A percentile compares a stretch with the other conserved stretches of the same genome.
These are phyloP conservation scores for Ilex aquifolium DNA, from an alignment of 257 asterid genomes.

Conservation along the genomic window DNA sequence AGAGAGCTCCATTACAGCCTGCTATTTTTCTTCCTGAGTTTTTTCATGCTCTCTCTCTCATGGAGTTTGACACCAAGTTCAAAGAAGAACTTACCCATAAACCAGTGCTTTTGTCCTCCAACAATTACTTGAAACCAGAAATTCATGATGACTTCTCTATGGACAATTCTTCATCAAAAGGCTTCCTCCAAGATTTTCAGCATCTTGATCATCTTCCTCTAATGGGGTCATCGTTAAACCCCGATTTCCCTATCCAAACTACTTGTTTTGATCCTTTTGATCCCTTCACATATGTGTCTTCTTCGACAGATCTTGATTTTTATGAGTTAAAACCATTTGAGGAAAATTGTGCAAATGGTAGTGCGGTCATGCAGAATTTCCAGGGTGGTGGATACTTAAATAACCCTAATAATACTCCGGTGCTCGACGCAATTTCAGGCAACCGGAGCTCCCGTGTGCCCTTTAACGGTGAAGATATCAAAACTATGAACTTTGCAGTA, in stretches of 20 bases:
- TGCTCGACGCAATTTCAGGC: too few species aligned
- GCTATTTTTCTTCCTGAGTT: constrained; percentile 1
- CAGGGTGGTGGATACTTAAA: constrained; percentile 23
- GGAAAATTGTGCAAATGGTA: constrained; percentile 17
- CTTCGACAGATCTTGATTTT: constrained; percentile 18
- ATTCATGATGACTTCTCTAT: constrained; percentile 31
- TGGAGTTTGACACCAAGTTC: constrained; percentile 20
- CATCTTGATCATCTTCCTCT: constrained; percentile 37
- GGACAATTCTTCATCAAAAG: constrained; percentile 25
- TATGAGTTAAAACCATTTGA: constrained; percentile 34
- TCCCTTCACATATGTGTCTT: constrained; percentile 29
- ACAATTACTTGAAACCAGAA: constrained; percentile 35
- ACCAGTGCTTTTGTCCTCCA: constrained; percentile 5
- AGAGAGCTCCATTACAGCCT: neutral
- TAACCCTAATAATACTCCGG: neutral
- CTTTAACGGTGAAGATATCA: constrained; percentile 3
- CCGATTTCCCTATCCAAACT: constrained; percentile 25
- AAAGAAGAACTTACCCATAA: too few species aligned
- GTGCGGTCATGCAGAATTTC: constrained; percentile 13
- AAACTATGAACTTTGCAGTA: constrained; percentile 25
- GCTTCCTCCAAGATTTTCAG: constrained; percentile 51
- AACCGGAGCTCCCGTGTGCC: neutral
- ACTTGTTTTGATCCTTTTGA: constrained; percentile 46
- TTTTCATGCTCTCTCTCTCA: constrained; percentile 1
- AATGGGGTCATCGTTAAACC: constrained; percentile 22